Conservation (phyloP, 108 stramenopile species). For the Ochromonas danica region DNA sequence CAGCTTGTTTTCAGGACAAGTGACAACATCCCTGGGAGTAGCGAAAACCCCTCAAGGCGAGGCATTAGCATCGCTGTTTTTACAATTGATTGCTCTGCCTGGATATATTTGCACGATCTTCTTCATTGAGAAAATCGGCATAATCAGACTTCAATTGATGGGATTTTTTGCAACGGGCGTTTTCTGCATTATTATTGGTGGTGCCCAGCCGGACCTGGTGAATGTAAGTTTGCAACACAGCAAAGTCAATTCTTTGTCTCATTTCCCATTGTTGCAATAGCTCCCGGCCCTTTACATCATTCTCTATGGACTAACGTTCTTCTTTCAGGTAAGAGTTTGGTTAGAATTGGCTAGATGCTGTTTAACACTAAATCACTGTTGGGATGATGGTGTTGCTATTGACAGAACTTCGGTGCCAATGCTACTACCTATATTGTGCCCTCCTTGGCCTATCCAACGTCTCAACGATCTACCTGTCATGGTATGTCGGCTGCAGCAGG, state of each 20-base stretch:
- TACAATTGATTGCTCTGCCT: slow-evolving; percentile 48
- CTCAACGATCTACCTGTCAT: slow-evolving; percentile 50
- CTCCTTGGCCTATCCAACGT: slow-evolving; percentile 55
- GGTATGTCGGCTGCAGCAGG: slow-evolving; percentile 62
- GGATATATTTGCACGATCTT: slow-evolving; percentile 57
- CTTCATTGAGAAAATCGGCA: slow-evolving; percentile 50
- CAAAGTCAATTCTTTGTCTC: slow-evolving; percentile 16
- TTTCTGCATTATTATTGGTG: slow-evolving; percentile 39
- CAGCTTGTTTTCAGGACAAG: slow-evolving; percentile 35
- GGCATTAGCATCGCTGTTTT: slow-evolving; percentile 37
- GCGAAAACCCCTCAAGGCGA: slow-evolving; percentile 13
- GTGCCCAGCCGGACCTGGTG: slow-evolving; percentile 1
- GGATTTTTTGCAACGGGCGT: slow-evolving; percentile 40
- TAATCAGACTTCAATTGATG: slow-evolving; percentile 49
- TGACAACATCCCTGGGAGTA: slow-evolving; percentile 14
- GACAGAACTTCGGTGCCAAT: slow-evolving; percentile 56
- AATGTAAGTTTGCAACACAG: slow-evolving; percentile 12
- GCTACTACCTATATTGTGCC: slow-evolving; percentile 52
- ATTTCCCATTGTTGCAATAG: slow-evolving; percentile 3
- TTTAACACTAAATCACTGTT: slow-evolving; percentile 17
- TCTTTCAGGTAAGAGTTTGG: slow-evolving; percentile 43
- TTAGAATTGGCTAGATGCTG: slow-evolving; percentile 15
- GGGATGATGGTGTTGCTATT: slow-evolving; percentile 57
- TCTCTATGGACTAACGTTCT: slow-evolving; percentile 54
- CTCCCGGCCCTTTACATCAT: slow-evolving; percentile 16